A percentile compares a stretch with the other conserved stretches of the same genome.
phyloP scores from a whole-genome alignment of 2,329 filamentous ascomycete genomes.

The Canariomyces notabilis region DNA sequence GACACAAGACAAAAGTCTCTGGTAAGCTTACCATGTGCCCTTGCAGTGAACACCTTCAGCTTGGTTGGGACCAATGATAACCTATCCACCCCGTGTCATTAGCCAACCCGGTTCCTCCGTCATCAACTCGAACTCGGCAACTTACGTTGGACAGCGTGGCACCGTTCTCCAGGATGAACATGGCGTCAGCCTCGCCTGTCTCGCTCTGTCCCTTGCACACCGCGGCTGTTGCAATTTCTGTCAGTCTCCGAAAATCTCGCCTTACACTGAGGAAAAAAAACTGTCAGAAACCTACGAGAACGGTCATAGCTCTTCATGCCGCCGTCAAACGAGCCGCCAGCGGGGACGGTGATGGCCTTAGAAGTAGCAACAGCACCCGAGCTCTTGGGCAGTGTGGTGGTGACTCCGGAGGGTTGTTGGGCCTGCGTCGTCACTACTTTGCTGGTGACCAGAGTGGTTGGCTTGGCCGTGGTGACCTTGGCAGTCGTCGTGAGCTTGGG shows the following conservation, averaged over 20 bases:
- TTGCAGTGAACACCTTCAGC: conserved; percentile 15
- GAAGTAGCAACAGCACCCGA: conserved; percentile 5
- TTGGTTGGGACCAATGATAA: conserved; percentile 16
- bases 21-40: conserved; percentile 7
- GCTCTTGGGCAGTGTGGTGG: conserved; percentile 12
- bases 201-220: conserved; percentile 6
- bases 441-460: conserved; percentile 3
- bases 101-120: not conserved
- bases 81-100: not conserved
- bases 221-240: not conserved
- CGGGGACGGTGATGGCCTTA: conserved; percentile 1
- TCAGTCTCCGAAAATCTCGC: not conserved
- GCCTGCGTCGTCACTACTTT: not conserved
- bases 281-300: not conserved
- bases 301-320: conserved; percentile 14
- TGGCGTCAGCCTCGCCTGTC: conserved; percentile 11
- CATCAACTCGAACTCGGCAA: not conserved
- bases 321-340: conserved; percentile 8
- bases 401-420: not conserved
- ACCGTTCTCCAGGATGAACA: conserved; percentile 11
- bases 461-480: not conserved
- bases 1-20: not conserved
- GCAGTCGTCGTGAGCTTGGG: not conserved
- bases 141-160: conserved; percentile 12
- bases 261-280: not conserved